Evolutionary conservation across 2,329 filamentous ascomycete genomes (phyloP), one percentile per base, ranked within the genome.

Genomic region (Coniella vitis): DNA sequence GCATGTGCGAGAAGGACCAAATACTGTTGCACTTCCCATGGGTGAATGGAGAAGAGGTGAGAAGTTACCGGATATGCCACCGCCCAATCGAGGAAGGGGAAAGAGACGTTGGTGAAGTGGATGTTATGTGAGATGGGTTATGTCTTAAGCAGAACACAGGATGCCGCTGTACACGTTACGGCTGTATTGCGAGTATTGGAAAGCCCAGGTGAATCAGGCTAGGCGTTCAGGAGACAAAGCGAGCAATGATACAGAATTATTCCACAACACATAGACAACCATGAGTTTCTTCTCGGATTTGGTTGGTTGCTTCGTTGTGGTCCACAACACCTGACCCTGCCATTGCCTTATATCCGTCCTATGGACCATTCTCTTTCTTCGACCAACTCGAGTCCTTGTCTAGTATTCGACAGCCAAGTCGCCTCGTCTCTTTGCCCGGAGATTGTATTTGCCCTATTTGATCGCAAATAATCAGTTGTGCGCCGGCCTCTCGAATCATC

Each of bases 401-500:
- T 73, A 97, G 66, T 78, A 91, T 70, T 97, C 90, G 48, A 74
- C 72, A 61, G 94, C 76, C n/a, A 84, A 75, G 64, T 97, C 91
- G 47, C 89, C 90, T 69, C 80, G 86, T 67, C 87, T 78, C 84
- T 97, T 97, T 50, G 83, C 91, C 59, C 90, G 81, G 59, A 96
- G 67, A 42, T 94, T 78, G 67, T 74, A 95, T 64, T 91, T 89
- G 62, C 91, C 93, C 91, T 97, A 60, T 43, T 32, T 17, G n/a
- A n/a, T n/a, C 22, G 8, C 22, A 12, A 13, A 21, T 31, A 35
- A 19, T 20, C 20, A 38, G 47, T 53, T 48, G 51, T 43, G 29
- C 16, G 17, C 14, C 22, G 9, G 17, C 7, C 21, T 16, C 8
- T 16, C 9, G 0, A 40, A 19, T 8, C 12, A 22, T 19, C n/a